Conservation (phyloP, 148 eudicot genomes). For the Vaccinium macrocarpon region DNA sequence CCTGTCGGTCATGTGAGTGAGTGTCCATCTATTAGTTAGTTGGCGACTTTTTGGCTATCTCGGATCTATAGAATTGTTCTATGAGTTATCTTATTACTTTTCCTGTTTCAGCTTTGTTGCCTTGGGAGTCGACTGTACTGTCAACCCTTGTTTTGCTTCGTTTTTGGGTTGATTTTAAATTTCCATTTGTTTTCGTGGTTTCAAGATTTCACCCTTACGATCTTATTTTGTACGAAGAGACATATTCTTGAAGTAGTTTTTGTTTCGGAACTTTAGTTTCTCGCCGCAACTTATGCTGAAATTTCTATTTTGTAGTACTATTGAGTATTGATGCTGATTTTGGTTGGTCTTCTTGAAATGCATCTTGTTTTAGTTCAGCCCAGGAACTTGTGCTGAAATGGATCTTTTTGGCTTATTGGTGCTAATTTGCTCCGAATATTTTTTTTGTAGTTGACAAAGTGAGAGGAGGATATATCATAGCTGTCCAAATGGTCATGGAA, state of each 20-base stretch:
- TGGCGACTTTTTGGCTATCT: not conserved
- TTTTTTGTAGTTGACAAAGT: conserved; percentile 13
- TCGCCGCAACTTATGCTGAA: no score
- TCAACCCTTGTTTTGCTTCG: not conserved
- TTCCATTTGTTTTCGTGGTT: not conserved
- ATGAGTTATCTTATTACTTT: not conserved
- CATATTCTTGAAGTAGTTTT: not conserved
- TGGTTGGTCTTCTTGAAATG: no score
- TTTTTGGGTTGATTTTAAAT: not conserved
- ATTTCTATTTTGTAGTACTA: no score
- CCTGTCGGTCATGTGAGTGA: not conserved
- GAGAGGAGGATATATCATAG: not conserved
- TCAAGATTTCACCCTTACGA: not conserved
- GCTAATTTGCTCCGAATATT: not conserved
- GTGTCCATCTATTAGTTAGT: not conserved
- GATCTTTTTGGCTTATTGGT: not conserved
- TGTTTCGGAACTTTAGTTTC: not conserved
- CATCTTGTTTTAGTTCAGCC: not conserved
- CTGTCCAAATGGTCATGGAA: not conserved
- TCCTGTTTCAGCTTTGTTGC: not conserved
- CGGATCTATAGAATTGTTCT: not conserved
- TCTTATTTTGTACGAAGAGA: not conserved
- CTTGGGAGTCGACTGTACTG: not conserved
- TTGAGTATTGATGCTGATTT: no score
- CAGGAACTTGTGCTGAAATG: not conserved